Evolutionary conservation across 2,329 filamentous ascomycete genomes (phyloP).

Genomic region (Sporothrix pallida): DNA sequence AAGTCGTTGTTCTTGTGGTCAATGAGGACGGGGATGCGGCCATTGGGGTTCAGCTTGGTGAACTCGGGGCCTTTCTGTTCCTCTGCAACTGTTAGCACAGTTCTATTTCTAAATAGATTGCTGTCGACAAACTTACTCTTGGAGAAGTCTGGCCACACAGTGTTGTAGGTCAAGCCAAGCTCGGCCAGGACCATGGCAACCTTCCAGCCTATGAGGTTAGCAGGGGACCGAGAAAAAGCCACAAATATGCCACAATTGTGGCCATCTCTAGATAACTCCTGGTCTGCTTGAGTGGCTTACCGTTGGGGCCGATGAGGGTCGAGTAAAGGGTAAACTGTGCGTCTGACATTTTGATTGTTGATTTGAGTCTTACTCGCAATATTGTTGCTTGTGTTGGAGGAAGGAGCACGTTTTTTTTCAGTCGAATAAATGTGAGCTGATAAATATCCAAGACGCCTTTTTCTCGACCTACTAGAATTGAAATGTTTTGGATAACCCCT

Average conservation of each 20-base stretch:
- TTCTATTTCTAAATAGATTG: neutral
- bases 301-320: slow-evolving; percentile 19
- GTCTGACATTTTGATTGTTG: neutral
- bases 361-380: neutral
- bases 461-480: neutral
- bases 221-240: neutral
- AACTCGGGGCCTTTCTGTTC: slow-evolving; percentile 23
- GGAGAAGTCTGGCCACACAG: slow-evolving; percentile 5
- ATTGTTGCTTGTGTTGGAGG: neutral
- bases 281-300: neutral
- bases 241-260: neutral
- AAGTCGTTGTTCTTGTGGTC: slow-evolving; percentile 52
- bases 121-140: slow-evolving; percentile 1
- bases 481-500: neutral
- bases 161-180: slow-evolving; percentile 23
- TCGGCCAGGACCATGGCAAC: slow-evolving; percentile 21
- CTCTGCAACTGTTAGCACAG: neutral
- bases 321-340: slow-evolving; percentile 23
- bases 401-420: neutral
- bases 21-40: slow-evolving; percentile 34
- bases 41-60: slow-evolving; percentile 34
- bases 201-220: slow-evolving; percentile 11
- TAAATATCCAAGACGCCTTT: neutral
- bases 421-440: neutral
- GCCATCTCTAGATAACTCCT: no score